These are phyloP conservation scores for Aspergillus sp. DNA, from an alignment of 2,329 filamentous ascomycete species.

Conservation along the genomic window DNA sequence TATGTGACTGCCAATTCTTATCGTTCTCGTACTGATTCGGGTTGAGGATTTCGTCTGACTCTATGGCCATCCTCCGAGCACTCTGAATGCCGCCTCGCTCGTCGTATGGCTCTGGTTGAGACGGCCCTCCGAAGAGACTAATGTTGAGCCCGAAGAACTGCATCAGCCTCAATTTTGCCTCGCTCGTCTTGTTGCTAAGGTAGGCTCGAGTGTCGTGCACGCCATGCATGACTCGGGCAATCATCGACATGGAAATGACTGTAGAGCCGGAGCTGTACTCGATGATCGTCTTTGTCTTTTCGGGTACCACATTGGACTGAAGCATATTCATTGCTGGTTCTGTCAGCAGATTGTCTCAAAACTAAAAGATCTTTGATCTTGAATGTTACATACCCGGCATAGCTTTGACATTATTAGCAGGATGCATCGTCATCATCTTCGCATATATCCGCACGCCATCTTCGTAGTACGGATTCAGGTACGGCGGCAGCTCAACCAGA, in stretches of 20 bases:
- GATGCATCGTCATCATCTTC: constrained; percentile 69
- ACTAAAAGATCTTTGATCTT: not conserved
- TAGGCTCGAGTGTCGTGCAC: constrained; percentile 59
- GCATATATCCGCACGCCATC: constrained; percentile 67
- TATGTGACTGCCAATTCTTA: constrained; percentile 50
- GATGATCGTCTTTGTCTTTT: constrained; percentile 57
- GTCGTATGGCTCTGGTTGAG: constrained; percentile 61
- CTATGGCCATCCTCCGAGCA: constrained; percentile 49
- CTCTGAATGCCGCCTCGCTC: constrained; percentile 58
- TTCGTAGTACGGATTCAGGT: constrained; percentile 60
- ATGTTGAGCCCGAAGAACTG: constrained; percentile 64
- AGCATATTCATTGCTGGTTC: constrained; percentile 57
- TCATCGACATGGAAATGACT: constrained; percentile 63
- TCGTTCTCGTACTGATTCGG: constrained; percentile 64
- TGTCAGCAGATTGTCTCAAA: not conserved
- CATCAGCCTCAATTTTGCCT: constrained; percentile 59
- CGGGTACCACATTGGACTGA: constrained; percentile 46
- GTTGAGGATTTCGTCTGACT: constrained; percentile 53
- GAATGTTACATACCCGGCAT: constrained; percentile 50
- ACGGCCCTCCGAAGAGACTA: constrained; percentile 63
- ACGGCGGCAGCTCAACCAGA: constrained; percentile 63
- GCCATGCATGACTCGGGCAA: constrained; percentile 57
- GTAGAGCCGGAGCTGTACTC: constrained; percentile 68
- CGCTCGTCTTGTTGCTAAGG: constrained; percentile 63
- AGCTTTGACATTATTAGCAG: constrained; percentile 68